Evolutionary conservation across 768 basidiomycete species (phyloP).

Genomic region (Suillus spraguei): DNA sequence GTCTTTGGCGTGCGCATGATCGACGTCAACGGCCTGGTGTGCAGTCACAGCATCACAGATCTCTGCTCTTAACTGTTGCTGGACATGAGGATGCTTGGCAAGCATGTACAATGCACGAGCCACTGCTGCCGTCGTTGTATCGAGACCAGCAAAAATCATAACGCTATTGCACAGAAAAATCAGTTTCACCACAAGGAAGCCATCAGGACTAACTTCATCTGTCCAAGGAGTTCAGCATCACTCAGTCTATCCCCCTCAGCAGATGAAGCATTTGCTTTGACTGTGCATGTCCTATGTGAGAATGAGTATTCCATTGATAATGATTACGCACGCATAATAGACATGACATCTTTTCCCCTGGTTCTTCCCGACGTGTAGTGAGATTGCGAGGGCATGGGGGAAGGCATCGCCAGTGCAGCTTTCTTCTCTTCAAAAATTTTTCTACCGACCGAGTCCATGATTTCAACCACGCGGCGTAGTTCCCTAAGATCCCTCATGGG

Average conservation of each 20-base stretch:
- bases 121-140: slow-evolving; percentile 46
- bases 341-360: slow-evolving; percentile 29
- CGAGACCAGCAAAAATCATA: slow-evolving; percentile 45
- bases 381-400: background rate
- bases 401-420: slow-evolving; percentile 1
- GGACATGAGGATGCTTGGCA: slow-evolving; percentile 37
- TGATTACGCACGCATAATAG: slow-evolving; percentile 28
- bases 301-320: background rate
- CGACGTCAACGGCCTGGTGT: slow-evolving; percentile 14
- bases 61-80: slow-evolving; percentile 41
- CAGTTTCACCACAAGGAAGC: background rate
- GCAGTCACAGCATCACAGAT: slow-evolving; percentile 25
- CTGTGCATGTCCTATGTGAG: slow-evolving; percentile 14
- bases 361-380: background rate
- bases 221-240: slow-evolving; percentile 16
- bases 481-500: slow-evolving; percentile 2
- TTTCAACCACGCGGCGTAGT: slow-evolving; percentile 15
- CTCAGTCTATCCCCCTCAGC: slow-evolving; percentile 29
- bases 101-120: slow-evolving; percentile 39
- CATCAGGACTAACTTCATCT: slow-evolving; percentile 23
- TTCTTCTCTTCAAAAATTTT: slow-evolving; percentile 24
- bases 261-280: slow-evolving; percentile 26
- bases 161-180: slow-evolving; percentile 10
- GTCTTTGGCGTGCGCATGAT: background rate
- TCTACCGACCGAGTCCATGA: slow-evolving; percentile 18